A percentile compares a stretch with the other conserved stretches of the same genome.
Conservation (phyloP, 163 green algal species). For the Chlorella variabilis region DNA sequence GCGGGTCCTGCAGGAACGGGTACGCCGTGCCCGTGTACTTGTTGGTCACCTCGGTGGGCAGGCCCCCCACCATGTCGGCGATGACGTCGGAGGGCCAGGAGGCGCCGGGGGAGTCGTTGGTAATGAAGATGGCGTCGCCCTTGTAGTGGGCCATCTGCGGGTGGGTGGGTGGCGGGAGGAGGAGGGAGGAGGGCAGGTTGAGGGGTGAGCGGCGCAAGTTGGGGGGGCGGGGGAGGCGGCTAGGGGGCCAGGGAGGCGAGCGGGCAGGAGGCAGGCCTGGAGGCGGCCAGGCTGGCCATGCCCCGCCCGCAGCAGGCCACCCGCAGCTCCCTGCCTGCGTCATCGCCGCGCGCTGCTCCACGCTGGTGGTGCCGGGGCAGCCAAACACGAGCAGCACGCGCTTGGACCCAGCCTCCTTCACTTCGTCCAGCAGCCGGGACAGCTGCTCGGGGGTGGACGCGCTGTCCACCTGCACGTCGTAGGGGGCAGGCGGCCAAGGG, state of each 20-base stretch:
- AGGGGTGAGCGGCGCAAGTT: no score
- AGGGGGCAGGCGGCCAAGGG: background rate
- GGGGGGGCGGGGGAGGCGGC: no score
- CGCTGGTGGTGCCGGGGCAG: slow-evolving; percentile 63
- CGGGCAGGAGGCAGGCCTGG: no score
- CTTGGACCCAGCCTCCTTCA: slow-evolving; percentile 62
- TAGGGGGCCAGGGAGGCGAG: no score
- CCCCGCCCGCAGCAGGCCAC: no score
- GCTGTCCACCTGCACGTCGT: slow-evolving; percentile 76
- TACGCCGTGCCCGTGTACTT: slow-evolving; percentile 33
- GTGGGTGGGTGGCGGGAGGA: background rate
- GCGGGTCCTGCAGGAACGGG: slow-evolving; percentile 68
- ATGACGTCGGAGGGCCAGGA: slow-evolving; percentile 80
- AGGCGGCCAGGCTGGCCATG: no score
- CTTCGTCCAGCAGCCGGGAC: slow-evolving; percentile 72
- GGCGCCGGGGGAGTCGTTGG: slow-evolving; percentile 87
- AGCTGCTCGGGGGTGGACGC: slow-evolving; percentile 87
- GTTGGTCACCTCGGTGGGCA: slow-evolving; percentile 76
- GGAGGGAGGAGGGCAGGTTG: background rate
- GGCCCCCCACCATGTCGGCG: slow-evolving; percentile 87
- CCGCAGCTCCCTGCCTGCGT: background rate
- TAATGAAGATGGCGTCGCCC: slow-evolving; percentile 94
- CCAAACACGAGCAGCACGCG: slow-evolving; percentile 81
- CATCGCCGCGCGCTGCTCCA: slow-evolving; percentile 75
- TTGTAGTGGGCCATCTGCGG: slow-evolving; percentile 66